Evolutionary conservation across 2,329 filamentous ascomycete genomes (phyloP).

Genomic region (Stachybotrys chartarum): DNA sequence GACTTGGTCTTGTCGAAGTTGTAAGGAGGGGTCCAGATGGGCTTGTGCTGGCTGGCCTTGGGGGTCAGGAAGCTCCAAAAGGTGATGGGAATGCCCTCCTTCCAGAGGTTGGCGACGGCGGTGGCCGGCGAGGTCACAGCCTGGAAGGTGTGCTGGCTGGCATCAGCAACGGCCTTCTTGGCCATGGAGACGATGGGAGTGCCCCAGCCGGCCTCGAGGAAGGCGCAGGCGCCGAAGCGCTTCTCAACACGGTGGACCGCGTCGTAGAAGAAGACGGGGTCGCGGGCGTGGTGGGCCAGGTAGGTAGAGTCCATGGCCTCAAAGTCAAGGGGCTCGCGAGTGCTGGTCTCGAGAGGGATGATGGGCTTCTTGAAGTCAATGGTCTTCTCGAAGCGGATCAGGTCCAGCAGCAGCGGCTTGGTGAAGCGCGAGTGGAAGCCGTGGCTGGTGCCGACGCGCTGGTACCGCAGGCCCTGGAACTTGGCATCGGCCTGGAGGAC

Average conservation of each 20-base stretch:
- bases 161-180: slow-evolving; percentile 6
- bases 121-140: slow-evolving; percentile 2
- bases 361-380: slow-evolving; percentile 4
- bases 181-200: slow-evolving; percentile 9
- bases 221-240: slow-evolving; percentile 5
- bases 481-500: slow-evolving; percentile 3
- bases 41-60: slow-evolving; percentile 3
- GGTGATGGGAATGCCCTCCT: slow-evolving; percentile 4
- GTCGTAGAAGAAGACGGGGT: slow-evolving; percentile 8
- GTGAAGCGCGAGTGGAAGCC: slow-evolving; percentile 10
- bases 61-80: slow-evolving; percentile 10
- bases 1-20: slow-evolving; percentile 8
- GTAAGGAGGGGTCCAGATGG: slow-evolving; percentile 10
- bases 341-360: slow-evolving; percentile 8
- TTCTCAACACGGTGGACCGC: slow-evolving; percentile 6
- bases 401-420: slow-evolving; percentile 4
- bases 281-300: slow-evolving; percentile 7
- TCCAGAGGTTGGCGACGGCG: slow-evolving; percentile 5
- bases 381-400: slow-evolving; percentile 2
- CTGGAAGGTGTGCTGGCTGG: slow-evolving; percentile 5
- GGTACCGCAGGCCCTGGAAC: slow-evolving; percentile 5
- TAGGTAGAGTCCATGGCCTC: slow-evolving; percentile 1
- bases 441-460: slow-evolving; percentile 7
- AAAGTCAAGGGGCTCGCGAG: background rate
- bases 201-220: slow-evolving; percentile 9